Evolutionary conservation across 2,329 filamentous ascomycete genomes (phyloP), one percentile per base, ranked within the genome.

Genomic region (Hortaea werneckii): DNA sequence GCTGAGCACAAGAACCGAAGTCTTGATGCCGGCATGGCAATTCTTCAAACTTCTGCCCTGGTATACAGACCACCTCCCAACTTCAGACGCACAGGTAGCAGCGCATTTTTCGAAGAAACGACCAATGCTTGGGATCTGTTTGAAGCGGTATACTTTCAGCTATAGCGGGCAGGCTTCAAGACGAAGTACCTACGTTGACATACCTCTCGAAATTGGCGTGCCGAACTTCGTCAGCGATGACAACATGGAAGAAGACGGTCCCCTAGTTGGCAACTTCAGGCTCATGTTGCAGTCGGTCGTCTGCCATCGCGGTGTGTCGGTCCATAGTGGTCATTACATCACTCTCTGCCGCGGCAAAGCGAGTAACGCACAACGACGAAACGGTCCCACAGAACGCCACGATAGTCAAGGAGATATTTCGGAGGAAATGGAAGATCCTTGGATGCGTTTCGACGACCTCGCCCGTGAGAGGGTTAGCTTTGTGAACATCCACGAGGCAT

Each of bases 11-110:
- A 55, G 76, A 52, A 95, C 90, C 60, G 89, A 94, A 57, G 85
- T 96, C 10, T 82, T 90, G 48, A 95, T 96, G 71, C 90, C 90
- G 34, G 92, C 92, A 1, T 96, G 89, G 88, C 90, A 95, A 59
- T 95, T 96, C 60, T 96, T 95, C 67, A 87, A 85, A 58, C 71
- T 96, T 27, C 87, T 95, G 57, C 89, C 89, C 28, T 95, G 89
- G 89, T 88, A 94, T 61, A 87, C 87, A 1, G 74, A 82, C 54
- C 78, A 80, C 45, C 72, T 73, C 11, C 76, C 77, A 5, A 74
- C 68, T 27, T 77, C 75, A 50, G 85, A 95, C 60, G 76, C 80
- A 2, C 87, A 95, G 58, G 85, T 95, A 7, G 87, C 85, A n/a
- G 79, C 81, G 43, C 89, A 95, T 60, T 94, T 96, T 59, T 83